Percentiles rank a stretch among this genome's conserved stretches.
phyloP scores from a whole-genome alignment of 1,284 basidiomycete genomes.

The Trametes pubescens region DNA sequence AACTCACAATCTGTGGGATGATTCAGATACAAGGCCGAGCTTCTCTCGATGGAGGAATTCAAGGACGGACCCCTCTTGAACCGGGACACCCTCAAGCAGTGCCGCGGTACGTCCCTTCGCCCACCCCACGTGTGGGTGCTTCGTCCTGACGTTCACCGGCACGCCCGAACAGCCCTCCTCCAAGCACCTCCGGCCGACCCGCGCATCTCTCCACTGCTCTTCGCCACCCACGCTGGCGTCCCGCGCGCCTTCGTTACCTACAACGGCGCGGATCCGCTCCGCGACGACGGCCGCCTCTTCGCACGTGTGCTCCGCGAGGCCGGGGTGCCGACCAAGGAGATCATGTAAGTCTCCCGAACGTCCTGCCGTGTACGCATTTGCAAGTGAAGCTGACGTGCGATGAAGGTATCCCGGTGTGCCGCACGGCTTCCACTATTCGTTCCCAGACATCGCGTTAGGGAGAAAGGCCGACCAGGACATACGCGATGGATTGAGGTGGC shows the following conservation, averaged over 20 bases:
- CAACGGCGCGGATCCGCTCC: constrained; percentile 28
- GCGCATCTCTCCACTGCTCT: constrained; percentile 25
- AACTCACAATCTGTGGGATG: background rate
- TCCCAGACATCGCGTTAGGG: constrained; percentile 4
- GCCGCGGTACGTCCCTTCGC: constrained; percentile 3
- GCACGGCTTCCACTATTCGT: constrained; percentile 19
- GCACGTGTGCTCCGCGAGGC: constrained; percentile 29
- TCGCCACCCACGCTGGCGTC: constrained; percentile 20
- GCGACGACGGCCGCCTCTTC: constrained; percentile 34
- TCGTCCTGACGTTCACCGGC: background rate
- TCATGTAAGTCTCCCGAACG: constrained; percentile 4
- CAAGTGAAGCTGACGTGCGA: background rate
- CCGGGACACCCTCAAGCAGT: background rate
- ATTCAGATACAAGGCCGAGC: constrained; percentile 30
- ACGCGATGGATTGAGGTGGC: constrained; percentile 22
- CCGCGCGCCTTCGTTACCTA: constrained; percentile 20
- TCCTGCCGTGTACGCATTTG: background rate
- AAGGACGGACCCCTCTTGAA: constrained; percentile 30
- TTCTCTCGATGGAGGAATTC: constrained; percentile 35
- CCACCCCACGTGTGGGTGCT: background rate
- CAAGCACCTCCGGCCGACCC: constrained; percentile 16
- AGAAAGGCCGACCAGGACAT: constrained; percentile 10
- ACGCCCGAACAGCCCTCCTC: background rate
- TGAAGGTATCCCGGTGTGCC: constrained; percentile 13
- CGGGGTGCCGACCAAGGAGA: constrained; percentile 28